Percentiles rank a stretch among this genome's conserved stretches.
phyloP scores from a whole-genome alignment of 2,329 filamentous ascomycete species.

The Claviceps capensis region DNA sequence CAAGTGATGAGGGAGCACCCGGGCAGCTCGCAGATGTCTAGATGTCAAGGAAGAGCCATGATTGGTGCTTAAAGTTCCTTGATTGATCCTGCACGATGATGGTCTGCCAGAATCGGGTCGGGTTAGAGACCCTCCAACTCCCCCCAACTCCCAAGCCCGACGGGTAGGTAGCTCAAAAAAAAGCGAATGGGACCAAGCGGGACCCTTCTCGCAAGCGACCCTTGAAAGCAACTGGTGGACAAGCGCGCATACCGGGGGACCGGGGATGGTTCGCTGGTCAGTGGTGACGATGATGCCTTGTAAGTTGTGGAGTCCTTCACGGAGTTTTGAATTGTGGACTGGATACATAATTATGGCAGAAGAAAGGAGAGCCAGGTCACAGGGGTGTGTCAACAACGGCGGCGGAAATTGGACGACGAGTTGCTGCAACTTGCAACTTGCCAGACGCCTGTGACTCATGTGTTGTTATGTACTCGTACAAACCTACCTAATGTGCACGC shows the following conservation, averaged over 20 bases:
- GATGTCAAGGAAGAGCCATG: not conserved
- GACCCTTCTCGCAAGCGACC: not conserved
- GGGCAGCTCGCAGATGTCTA: not conserved
- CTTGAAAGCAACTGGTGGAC: not conserved
- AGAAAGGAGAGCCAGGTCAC: not conserved
- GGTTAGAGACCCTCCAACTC: not conserved
- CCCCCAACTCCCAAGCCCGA: not conserved
- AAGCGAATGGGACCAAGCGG: not conserved
- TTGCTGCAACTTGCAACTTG: not conserved
- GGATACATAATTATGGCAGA: not conserved
- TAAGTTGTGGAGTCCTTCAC: not conserved
- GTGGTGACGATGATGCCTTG: not conserved
- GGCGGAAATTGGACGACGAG: not conserved
- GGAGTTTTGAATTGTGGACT: conserved; percentile 2
- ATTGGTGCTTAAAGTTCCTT: conserved; percentile 3
- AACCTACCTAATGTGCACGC: not conserved
- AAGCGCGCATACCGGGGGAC: not conserved
- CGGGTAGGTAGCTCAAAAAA: not conserved
- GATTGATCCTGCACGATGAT: not conserved
- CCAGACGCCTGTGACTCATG: not conserved
- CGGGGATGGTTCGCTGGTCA: not conserved
- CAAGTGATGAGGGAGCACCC: not conserved
- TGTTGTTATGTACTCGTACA: not conserved
- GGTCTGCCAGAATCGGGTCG: not conserved
- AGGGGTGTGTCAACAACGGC: not conserved